phyloP scores from a whole-genome alignment of 495 filamentous ascomycete species.

The Annulohypoxylon moriforme region DNA sequence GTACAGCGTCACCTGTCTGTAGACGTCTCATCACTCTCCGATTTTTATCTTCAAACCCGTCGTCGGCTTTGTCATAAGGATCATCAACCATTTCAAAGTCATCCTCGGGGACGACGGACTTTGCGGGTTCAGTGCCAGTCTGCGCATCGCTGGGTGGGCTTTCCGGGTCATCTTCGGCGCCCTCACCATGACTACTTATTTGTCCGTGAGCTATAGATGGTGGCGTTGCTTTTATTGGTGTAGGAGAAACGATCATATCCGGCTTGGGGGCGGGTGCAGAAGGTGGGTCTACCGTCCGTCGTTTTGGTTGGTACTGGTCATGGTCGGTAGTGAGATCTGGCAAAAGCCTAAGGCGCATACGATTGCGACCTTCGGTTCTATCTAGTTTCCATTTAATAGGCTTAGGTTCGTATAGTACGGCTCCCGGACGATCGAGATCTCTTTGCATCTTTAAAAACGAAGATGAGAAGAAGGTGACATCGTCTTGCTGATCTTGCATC shows the following conservation, averaged over 20 bases:
- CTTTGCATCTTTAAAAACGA: slow-evolving; percentile 78
- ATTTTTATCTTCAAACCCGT: slow-evolving; percentile 95
- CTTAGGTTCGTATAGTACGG: slow-evolving; percentile 74
- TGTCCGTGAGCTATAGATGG: slow-evolving; percentile 28
- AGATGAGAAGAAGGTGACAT: slow-evolving; percentile 75
- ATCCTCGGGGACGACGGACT: slow-evolving; percentile 72
- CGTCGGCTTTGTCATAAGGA: slow-evolving; percentile 80
- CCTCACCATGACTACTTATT: slow-evolving; percentile 39
- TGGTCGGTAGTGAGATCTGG: slow-evolving; percentile 75
- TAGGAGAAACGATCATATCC: slow-evolving; percentile 52
- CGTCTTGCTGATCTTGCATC: slow-evolving; percentile 92
- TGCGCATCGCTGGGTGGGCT: slow-evolving; percentile 42
- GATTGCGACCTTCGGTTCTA: slow-evolving; percentile 92
- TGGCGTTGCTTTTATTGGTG: slow-evolving; percentile 35
- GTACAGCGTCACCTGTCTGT: slow-evolving; percentile 90
- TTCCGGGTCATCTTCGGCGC: slow-evolving; percentile 43
- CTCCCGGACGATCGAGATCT: slow-evolving; percentile 79
- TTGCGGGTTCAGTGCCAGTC: slow-evolving; percentile 27
- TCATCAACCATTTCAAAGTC: slow-evolving; percentile 94
- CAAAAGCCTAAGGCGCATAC: slow-evolving; percentile 88
- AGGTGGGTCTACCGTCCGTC: slow-evolving; percentile 60
- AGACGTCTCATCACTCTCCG: slow-evolving; percentile 95
- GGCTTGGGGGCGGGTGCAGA: slow-evolving; percentile 53
- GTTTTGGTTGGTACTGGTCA: slow-evolving; percentile 87
- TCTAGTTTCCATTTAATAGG: slow-evolving; percentile 88